phyloP scores from a whole-genome alignment of 164 flowering plant genomes.

The Tetrastigma voinierianum region DNA sequence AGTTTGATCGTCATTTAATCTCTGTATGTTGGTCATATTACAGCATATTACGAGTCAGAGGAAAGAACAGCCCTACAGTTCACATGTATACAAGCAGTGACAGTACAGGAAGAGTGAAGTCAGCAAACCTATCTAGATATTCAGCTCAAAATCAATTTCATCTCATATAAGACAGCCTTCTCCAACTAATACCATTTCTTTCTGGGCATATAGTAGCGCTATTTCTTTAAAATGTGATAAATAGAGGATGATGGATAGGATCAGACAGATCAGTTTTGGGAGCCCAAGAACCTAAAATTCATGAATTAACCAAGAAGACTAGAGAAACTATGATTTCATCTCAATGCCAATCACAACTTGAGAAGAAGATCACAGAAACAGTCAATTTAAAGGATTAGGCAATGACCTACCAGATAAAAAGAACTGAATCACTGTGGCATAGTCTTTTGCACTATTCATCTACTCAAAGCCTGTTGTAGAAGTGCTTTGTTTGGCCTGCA shows the following conservation, averaged over 20 bases:
- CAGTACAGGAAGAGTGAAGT: too few relatives aligned
- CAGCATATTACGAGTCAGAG: too few relatives aligned
- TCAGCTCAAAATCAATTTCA: too few relatives aligned
- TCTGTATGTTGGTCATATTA: too few relatives aligned
- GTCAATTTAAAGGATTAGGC: neutral
- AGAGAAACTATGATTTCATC: neutral
- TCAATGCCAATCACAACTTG: neutral
- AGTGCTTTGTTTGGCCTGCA: slow-evolving; percentile 96
- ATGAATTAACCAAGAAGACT: neutral
- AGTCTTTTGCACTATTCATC: slow-evolving; percentile 90
- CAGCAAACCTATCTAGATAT: too few relatives aligned
- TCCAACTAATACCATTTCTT: too few relatives aligned
- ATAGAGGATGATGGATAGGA: neutral
- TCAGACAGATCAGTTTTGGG: neutral
- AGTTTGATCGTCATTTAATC: neutral
- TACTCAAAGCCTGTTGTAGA: slow-evolving; percentile 92
- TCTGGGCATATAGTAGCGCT: too few relatives aligned
- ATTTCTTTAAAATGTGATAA: neutral
- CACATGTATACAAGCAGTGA: too few relatives aligned
- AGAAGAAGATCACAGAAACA: neutral
- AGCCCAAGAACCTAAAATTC: slow-evolving; percentile 2
- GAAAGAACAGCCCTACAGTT: too few relatives aligned
- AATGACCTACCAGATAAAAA: slow-evolving; percentile 72
- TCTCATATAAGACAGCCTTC: too few relatives aligned
- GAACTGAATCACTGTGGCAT: slow-evolving; percentile 88